Base-by-base conservation (phyloP, 2,329 filamentous ascomycete genomes). In the Simplicillium sp. region DNA sequence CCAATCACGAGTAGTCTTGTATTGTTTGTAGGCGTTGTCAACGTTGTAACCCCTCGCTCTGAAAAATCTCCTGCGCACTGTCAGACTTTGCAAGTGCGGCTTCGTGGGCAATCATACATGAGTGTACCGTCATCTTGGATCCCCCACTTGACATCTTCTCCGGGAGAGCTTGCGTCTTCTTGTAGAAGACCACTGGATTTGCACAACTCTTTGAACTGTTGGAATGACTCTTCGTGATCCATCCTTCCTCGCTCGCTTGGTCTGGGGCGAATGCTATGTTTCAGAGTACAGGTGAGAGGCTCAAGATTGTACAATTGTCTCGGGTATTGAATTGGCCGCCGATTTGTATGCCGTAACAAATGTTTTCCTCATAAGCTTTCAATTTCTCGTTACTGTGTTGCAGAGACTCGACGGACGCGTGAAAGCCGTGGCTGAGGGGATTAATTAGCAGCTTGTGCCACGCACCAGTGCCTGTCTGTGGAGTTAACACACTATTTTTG, bases 1-100 rank as follows among this genome's bases (percentile, higher is more conserved):
- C 42, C 42, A 44, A 17, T 40, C 38, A n/a, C 40, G 37, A 6
- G 42, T 44, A 2, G 39, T 38, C 11, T 40, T 40, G 35, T 40
- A 44, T 25, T 44, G 42, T 9, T 20, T 16, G 11, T 18, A 40
- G 14, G 42, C 42, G 9, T 44, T 38, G 13, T 40, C 38, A 9
- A 37, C 34, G 12, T 37, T 35, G 33, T 38, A 44, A 11, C 38
- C 32, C 3, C 42, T 33, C 3, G 42, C 42, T 35, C 42, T 38
- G n/a, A 44, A 38, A 31, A 34, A 44, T 15, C 42, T 37, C 12
- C 42, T 44, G 18, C 36, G 14, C 8, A 28, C 25, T 20, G 31
- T 33, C 12, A 33, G 31, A 5, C 7, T 11, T 7, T 13, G 31
- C 15, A 33, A 13, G 6, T 33, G 31, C 5, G 6, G 12, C 12